These are phyloP conservation scores for Pyrenophora tritici-repentis DNA, from an alignment of 2,329 filamentous ascomycete species.

Conservation along the genomic window DNA sequence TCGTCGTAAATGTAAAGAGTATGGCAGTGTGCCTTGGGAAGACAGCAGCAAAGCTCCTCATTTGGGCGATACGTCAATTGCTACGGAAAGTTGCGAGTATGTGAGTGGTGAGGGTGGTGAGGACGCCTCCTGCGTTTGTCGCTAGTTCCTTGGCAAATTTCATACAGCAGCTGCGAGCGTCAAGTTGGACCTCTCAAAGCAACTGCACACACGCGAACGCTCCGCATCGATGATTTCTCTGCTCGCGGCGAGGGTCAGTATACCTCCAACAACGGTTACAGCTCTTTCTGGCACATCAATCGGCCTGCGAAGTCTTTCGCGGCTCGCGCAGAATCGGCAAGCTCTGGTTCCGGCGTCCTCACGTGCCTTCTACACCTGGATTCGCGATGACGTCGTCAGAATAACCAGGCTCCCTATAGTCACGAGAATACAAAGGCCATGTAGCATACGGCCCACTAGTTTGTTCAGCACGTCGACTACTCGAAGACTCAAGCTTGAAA, in stretches of 20 bases:
- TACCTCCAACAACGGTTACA: conserved; percentile 15
- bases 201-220: conserved; percentile 14
- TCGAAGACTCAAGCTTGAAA: conserved; percentile 12
- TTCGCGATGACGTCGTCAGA: conserved; percentile 11
- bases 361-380: conserved; percentile 40
- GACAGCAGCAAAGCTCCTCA: neutral
- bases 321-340: conserved; percentile 21
- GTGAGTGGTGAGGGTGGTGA: neutral
- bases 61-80: neutral
- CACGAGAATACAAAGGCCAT: neutral
- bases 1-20: too few species aligned
- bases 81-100: neutral
- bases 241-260: conserved; percentile 25
- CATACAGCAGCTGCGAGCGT: conserved; percentile 6
- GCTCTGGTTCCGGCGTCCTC: conserved; percentile 28
- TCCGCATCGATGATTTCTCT: conserved; percentile 11
- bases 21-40: too few species aligned
- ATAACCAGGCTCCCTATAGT: conserved; percentile 2
- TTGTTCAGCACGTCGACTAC: conserved; percentile 28
- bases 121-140: conserved; percentile 8
- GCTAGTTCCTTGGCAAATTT: conserved; percentile 18
- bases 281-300: conserved; percentile 14
- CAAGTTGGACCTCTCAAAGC: conserved; percentile 10
- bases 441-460: conserved; percentile 5
- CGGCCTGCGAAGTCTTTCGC: conserved; percentile 9